phyloP scores from a whole-genome alignment of 345 rosid genomes.

The Gossypium thurberi region DNA sequence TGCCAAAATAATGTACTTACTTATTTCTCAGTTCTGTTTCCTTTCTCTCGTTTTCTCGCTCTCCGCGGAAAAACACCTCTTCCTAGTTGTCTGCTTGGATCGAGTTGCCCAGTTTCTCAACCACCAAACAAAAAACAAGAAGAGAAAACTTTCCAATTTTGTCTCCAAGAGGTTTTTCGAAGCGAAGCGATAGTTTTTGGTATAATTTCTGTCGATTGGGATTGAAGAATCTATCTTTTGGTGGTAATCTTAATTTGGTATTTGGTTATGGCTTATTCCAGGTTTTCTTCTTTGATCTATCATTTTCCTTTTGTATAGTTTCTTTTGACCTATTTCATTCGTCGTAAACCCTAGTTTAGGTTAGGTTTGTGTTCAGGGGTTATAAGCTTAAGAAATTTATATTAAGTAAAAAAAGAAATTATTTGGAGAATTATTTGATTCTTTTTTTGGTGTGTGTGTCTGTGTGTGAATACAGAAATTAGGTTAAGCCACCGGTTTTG shows the following conservation, averaged over 20 bases:
- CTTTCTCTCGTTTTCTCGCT: slow-evolving; percentile 28
- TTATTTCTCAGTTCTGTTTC: slow-evolving; percentile 15
- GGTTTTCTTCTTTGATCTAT: slow-evolving; percentile 5
- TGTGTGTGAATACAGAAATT: neutral
- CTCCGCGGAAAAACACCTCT: slow-evolving; percentile 24
- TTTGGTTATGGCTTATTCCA: slow-evolving; percentile 13
- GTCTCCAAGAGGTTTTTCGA: neutral
- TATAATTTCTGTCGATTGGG: slow-evolving; percentile 19
- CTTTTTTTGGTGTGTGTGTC: neutral
- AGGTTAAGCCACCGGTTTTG: neutral
- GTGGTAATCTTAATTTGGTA: neutral
- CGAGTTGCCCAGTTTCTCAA: neutral
- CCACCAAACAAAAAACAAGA: neutral
- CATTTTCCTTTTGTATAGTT: neutral
- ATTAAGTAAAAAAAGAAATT: neutral
- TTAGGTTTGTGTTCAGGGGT: neutral
- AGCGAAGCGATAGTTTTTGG: slow-evolving; percentile 6
- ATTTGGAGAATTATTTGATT: slow-evolving; percentile 6
- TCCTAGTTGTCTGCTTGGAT: neutral
- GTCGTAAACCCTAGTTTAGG: slow-evolving; percentile 19
- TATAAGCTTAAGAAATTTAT: neutral
- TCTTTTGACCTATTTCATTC: neutral
- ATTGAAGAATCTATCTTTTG: slow-evolving; percentile 9
- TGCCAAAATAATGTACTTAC: neutral
- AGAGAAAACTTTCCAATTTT: neutral